These are phyloP conservation scores for Microbotryum lychnidis-dioicae DNA, from an alignment of 1,284 basidiomycete species.

Conservation along the genomic window DNA sequence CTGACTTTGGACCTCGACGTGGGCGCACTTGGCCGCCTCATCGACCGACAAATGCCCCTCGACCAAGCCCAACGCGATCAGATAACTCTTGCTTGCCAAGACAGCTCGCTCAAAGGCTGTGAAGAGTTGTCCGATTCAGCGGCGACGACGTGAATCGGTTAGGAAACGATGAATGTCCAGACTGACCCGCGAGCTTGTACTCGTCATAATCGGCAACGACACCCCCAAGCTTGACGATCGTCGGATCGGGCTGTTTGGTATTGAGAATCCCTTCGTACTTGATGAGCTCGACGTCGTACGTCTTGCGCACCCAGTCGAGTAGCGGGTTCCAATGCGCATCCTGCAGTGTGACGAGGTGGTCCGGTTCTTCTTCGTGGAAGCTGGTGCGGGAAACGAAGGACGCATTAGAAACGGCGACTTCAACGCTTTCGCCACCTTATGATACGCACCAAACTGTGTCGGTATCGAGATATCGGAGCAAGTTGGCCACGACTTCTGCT, in stretches of 20 bases:
- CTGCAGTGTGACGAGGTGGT: slow-evolving; percentile 69
- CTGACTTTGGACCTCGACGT: slow-evolving; percentile 90
- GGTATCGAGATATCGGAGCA: slow-evolving; percentile 84
- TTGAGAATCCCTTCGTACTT: slow-evolving; percentile 63
- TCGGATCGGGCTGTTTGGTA: slow-evolving; percentile 59
- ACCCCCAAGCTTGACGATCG: slow-evolving; percentile 53
- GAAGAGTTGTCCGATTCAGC: background rate
- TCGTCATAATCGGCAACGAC: slow-evolving; percentile 58
- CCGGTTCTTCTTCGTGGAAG: slow-evolving; percentile 73
- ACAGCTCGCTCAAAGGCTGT: slow-evolving; percentile 85
- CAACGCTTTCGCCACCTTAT: background rate
- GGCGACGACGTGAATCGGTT: background rate
- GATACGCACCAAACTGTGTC: slow-evolving; percentile 79
- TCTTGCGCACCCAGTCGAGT: slow-evolving; percentile 63
- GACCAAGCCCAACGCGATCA: slow-evolving; percentile 78
- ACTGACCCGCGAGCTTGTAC: slow-evolving; percentile 80
- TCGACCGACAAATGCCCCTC: slow-evolving; percentile 67
- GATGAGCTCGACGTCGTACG: slow-evolving; percentile 58
- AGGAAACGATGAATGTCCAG: slow-evolving; percentile 2
- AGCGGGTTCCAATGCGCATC: slow-evolving; percentile 84
- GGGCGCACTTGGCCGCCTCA: slow-evolving; percentile 72
- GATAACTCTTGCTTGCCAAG: slow-evolving; percentile 82
- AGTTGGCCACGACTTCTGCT: slow-evolving; percentile 57
- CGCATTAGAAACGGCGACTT: background rate
- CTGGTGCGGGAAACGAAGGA: slow-evolving; percentile 42